Evolutionary conservation across 2,329 filamentous ascomycete genomes (phyloP), one percentile per base, ranked within the genome.

Genomic region (Talaromyces funiculosus): DNA sequence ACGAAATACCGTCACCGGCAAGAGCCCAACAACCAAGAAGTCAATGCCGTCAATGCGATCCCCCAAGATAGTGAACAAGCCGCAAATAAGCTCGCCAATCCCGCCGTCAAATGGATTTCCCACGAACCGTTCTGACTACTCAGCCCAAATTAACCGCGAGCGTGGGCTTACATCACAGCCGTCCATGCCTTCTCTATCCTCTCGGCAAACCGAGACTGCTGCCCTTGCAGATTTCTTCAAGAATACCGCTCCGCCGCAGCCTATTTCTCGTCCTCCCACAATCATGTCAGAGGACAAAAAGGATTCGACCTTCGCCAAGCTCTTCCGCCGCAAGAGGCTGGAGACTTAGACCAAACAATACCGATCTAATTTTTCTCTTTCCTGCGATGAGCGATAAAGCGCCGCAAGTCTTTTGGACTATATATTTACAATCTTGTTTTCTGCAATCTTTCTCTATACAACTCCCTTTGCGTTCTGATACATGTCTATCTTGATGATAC

Each of bases 141-240:
- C 75, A 4, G 61, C 67, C 22, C 77, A 77, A 56, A 69, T 75
- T 14, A 72, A 74, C 20, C 67, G 70, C 42, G 73, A 75, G 53
- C 72, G 74, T n/a, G 56, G 49, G 10, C 40, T 51, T 24, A 24
- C 67, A 35, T 62, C 67, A 9, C 62, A 70, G 45, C 65, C 59
- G 9, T 31, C 59, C 29, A 16, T 47, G 31, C 37, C 54, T 31
- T 38, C 26, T 12, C 18, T 43, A 24, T 22, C 60, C 9, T 20
- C 60, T 5, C 55, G 68, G 40, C 68, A 71, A 55, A 74, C 72
- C 18, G 75, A 76, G 26, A 91, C 87, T 2, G 82, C 83, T 18
- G 89, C 91, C 55, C 74, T 93, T 47, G 89, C 90, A 0, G 84
- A 86, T 56, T 93, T 93, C 71, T 75, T 94, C 33, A 84, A 82